Conservation (phyloP, 2,329 filamentous ascomycete species). For the Xylaria sp. region DNA sequence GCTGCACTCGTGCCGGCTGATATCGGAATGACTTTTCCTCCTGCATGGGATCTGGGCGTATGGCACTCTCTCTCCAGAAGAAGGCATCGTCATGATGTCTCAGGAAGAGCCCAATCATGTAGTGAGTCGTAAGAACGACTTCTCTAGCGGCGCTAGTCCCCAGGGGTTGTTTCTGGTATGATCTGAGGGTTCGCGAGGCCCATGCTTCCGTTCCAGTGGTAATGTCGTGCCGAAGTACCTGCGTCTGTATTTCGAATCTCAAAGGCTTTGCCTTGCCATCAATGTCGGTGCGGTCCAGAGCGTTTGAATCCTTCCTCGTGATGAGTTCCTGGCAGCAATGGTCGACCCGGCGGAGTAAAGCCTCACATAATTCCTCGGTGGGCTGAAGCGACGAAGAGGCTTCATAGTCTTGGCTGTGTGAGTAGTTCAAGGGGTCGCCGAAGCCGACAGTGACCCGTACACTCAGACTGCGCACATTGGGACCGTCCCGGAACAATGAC, state of each 20-base stretch:
- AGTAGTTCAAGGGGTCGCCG: constrained; percentile 39
- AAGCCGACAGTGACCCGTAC: constrained; percentile 44
- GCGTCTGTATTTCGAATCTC: constrained; percentile 46
- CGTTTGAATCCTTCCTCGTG: constrained; percentile 46
- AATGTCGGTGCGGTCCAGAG: constrained; percentile 37
- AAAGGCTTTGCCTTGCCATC: constrained; percentile 38
- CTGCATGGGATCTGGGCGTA: constrained; percentile 36
- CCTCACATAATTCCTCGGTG: constrained; percentile 44
- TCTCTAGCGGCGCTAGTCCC: constrained; percentile 42
- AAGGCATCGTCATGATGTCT: constrained; percentile 47
- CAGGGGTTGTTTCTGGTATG: constrained; percentile 45
- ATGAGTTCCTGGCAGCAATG: constrained; percentile 50
- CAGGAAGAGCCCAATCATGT: constrained; percentile 47
- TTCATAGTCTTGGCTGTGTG: constrained; percentile 43
- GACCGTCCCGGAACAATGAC: constrained; percentile 17
- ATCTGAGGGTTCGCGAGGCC: constrained; percentile 43
- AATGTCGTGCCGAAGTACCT: constrained; percentile 38
- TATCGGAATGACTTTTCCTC: constrained; percentile 39
- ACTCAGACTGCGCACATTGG: constrained; percentile 31
- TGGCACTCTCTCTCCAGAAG: constrained; percentile 41
- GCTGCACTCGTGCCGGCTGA: constrained; percentile 38
- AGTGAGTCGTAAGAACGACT: constrained; percentile 44
- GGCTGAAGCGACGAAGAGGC: constrained; percentile 41
- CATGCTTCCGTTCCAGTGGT: constrained; percentile 37
- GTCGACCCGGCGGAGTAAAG: constrained; percentile 45